phyloP scores from a whole-genome alignment of 2,329 filamentous ascomycete species.

The Aspergillus sp. region DNA sequence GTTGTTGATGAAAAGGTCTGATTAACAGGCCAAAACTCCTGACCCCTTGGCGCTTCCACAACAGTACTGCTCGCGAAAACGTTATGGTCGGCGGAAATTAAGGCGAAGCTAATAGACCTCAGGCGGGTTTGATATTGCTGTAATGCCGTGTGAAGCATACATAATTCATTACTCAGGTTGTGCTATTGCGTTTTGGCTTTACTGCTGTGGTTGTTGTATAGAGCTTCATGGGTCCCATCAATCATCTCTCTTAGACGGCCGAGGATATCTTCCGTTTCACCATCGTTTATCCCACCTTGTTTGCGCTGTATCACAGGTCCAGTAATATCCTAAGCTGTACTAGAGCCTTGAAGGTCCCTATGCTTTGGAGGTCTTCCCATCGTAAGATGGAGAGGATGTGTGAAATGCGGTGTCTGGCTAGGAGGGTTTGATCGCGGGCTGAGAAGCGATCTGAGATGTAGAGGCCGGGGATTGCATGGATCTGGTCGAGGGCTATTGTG shows the following conservation, averaged over 20 bases:
- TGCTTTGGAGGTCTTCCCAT: background rate
- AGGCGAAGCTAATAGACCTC: too few species aligned
- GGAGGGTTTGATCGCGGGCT: background rate
- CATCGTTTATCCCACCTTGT: background rate
- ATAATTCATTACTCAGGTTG: too few species aligned
- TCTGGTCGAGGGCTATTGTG: background rate
- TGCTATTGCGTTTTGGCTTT: too few species aligned
- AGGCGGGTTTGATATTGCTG: too few species aligned
- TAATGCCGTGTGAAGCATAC: too few species aligned
- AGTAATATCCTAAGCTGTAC: background rate
- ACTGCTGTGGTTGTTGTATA: too few species aligned
- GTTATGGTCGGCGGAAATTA: too few species aligned
- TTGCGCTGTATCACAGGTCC: background rate
- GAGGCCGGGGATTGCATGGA: background rate
- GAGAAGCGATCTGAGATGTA: conserved; percentile 7
- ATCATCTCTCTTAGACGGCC: background rate
- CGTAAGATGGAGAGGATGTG: conserved; percentile 4
- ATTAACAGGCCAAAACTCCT: too few species aligned
- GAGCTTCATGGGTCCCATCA: background rate
- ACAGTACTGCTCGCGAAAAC: too few species aligned
- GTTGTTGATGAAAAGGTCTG: too few species aligned
- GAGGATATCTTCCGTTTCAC: conserved; percentile 3
- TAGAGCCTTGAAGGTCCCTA: background rate
- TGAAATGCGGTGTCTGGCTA: background rate
- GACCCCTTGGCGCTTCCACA: too few species aligned